Conservation (phyloP, 768 basidiomycete species). For the Rickenella mellea region DNA sequence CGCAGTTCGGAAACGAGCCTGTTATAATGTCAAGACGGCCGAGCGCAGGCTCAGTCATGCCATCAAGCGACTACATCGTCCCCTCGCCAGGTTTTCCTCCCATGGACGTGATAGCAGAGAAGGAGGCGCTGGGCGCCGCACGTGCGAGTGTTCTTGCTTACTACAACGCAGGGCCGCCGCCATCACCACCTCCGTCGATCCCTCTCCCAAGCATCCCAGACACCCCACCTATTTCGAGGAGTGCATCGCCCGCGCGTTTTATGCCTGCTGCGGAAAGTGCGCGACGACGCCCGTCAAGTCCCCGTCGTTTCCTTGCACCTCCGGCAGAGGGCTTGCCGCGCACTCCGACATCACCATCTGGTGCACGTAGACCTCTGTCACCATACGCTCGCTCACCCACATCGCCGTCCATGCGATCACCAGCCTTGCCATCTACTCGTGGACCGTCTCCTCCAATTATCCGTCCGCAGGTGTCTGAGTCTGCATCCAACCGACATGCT, state of each 20-base stretch:
- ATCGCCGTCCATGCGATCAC: not conserved
- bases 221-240: not conserved
- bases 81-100: slow-evolving; percentile 20
- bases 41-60: slow-evolving; percentile 12
- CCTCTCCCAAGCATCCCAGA: not conserved
- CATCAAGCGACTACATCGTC: slow-evolving; percentile 24
- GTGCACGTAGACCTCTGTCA: no score
- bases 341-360: no score
- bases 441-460: not conserved
- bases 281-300: no score
- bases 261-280: not conserved
- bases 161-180: not conserved
- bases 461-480: no score
- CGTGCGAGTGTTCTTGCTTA: not conserved
- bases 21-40: no score
- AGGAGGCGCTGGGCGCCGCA: not conserved
- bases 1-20: no score
- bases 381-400: not conserved
- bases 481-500: no score
- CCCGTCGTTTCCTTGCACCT: not conserved
- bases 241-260: no score
- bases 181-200: not conserved
- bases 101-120: slow-evolving; percentile 6
- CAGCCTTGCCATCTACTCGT: not conserved
- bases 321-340: no score